Conservation (phyloP, 306 rosid genomes). For the Sicyos baderoa region DNA sequence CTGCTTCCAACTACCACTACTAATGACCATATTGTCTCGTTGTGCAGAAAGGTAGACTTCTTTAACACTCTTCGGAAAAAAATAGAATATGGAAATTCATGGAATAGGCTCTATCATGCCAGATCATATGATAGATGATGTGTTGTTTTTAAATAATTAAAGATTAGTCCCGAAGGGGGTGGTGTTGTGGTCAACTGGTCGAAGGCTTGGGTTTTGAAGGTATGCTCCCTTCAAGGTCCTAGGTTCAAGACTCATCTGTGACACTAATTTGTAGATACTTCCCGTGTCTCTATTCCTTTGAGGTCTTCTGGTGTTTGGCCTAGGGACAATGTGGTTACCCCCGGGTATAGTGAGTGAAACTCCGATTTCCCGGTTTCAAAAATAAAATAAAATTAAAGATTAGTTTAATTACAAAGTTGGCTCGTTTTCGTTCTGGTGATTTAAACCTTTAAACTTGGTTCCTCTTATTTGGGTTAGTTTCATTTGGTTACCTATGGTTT, state of each 20-base stretch:
- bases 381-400: not conserved
- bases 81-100: not conserved
- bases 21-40: not conserved
- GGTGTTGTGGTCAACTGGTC: no score
- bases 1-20: conserved; percentile 6
- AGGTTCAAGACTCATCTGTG: no score
- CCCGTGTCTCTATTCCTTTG: no score
- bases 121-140: not conserved
- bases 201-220: no score
- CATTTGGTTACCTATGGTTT: not conserved
- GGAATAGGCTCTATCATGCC: not conserved
- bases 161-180: no score
- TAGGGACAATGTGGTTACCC: no score
- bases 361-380: no score
- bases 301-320: no score
- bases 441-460: not conserved
- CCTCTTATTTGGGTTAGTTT: not conserved
- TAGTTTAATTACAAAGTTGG: not conserved
- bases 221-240: no score
- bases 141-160: not conserved
- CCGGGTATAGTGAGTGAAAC: no score
- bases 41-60: not conserved
- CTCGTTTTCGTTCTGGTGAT: not conserved
- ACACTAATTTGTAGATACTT: no score
- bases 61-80: not conserved